A percentile compares a stretch with the other conserved stretches of the same genome.
These are phyloP conservation scores for Misopates orontium DNA, from an alignment of 257 asterid genomes.

Conservation along the genomic window DNA sequence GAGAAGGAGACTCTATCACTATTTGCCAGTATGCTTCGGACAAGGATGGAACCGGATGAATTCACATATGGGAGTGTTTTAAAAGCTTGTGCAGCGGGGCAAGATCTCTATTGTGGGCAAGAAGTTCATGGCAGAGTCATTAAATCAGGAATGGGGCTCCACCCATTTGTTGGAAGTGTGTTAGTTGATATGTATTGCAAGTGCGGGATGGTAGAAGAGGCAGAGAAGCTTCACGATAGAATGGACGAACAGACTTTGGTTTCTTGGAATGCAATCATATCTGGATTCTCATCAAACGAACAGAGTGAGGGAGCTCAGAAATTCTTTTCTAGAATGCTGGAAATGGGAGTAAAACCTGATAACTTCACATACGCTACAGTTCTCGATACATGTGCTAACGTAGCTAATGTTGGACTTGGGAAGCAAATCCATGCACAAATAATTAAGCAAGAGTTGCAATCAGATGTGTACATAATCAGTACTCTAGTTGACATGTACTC, in stretches of 20 bases:
- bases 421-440: constrained; percentile 89
- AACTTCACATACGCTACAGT: constrained; percentile 85
- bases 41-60: constrained; percentile 78
- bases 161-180: constrained; percentile 72
- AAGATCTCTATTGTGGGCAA: constrained; percentile 55
- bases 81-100: constrained; percentile 82
- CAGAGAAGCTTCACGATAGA: constrained; percentile 69
- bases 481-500: constrained; percentile 97
- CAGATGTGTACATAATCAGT: constrained; percentile 72
- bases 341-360: constrained; percentile 68
- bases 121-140: constrained; percentile 71
- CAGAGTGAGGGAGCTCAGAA: constrained; percentile 79
- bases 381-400: constrained; percentile 82
- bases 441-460: constrained; percentile 75
- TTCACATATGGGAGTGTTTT: constrained; percentile 84
- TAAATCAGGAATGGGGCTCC: constrained; percentile 69
- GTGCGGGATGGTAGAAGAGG: constrained; percentile 76
- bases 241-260: constrained; percentile 59
- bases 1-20: constrained; percentile 50
- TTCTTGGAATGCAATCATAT: constrained; percentile 88
- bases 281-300: constrained; percentile 69
- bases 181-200: constrained; percentile 91
- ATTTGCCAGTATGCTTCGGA: constrained; percentile 62
- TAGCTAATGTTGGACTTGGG: constrained; percentile 83
- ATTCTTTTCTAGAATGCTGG: constrained; percentile 62